Base-by-base conservation (phyloP, 2,329 filamentous ascomycete genomes). In the Exophiala mesophila region DNA sequence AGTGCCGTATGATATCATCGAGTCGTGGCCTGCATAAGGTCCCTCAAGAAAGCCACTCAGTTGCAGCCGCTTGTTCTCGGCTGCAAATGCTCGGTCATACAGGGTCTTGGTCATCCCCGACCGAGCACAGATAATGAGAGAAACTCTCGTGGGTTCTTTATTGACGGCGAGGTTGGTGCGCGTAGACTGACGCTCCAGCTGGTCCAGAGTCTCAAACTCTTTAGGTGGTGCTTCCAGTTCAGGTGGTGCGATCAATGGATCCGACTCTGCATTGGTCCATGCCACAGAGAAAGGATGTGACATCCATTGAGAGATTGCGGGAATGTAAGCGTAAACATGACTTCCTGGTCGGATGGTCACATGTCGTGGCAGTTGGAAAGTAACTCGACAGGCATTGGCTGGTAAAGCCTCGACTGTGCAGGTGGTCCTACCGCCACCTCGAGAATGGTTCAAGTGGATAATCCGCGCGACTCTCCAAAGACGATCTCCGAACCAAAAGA, bases 41-140 rank as follows among this genome's bases (percentile, higher is more conserved):
- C 79, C 79, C 61, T 83, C 79, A 52, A 82, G 71, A 56, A 73
- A 72, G 34, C 78, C 79, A 39, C 65, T 68, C 4, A 74, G 71
- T 9, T 66, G 64, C 52, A 81, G 67, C 5, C 64, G 68, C 71
- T 8, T 32, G 18, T 32, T 34, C 20, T 37, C 39, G 7, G 66
- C 62, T 8, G 66, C 62, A 50, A 65, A 61, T 13, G 78, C 77
- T 39, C 65, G 66, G 48, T 81, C 70, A 68, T 77, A 80, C 30
- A 83, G 69, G 38, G 72, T 69, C 40, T 73, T 67, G 13, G 79
- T 83, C 67, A 83, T 76, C 48, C 79, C 79, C n/a, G 75, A 73
- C n/a, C 74, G 72, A 30, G 76, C 76, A 44, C 72, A 68, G 57
- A 78, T 70, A 55, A 83, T 69, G 39, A 83, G 69, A 24, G 73